Percentiles rank a stretch among this genome's conserved stretches.
These are phyloP conservation scores for Mucor sp. DNA, from an alignment of 371 early-diverging fungal genomes.

Conservation along the genomic window DNA sequence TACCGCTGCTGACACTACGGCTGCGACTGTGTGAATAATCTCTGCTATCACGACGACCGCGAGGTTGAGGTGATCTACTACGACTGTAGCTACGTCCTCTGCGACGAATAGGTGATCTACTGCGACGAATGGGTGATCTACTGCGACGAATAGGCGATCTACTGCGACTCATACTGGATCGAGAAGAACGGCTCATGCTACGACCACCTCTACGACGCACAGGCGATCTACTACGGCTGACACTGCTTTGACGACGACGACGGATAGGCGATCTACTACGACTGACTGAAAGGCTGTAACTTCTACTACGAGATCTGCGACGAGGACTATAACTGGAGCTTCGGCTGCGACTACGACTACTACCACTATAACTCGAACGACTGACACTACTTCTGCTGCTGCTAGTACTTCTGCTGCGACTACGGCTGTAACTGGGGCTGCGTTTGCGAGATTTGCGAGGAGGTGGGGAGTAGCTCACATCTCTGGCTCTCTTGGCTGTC, in stretches of 20 bases:
- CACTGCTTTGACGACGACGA: conserved; percentile 8
- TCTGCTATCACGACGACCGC: conserved; percentile 10
- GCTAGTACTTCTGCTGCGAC: conserved; percentile 5
- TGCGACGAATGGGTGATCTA: too few relatives aligned
- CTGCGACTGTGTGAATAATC: background rate
- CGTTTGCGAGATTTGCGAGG: conserved; percentile 10
- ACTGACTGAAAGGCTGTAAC: background rate
- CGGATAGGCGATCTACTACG: conserved; percentile 6
- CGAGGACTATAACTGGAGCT: conserved; percentile 2
- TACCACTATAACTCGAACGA: conserved; percentile 14
- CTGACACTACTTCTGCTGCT: conserved; percentile 12
- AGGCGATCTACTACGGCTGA: conserved; percentile 8
- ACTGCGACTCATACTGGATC: conserved; percentile 21
- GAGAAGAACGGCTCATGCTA: conserved; percentile 6
- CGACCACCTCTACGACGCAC: background rate
- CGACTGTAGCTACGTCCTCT: conserved; percentile 16
- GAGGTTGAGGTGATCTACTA: conserved; percentile 8
- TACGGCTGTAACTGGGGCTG: conserved; percentile 1
- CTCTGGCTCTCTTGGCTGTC: background rate
- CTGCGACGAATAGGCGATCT: conserved; percentile 1
- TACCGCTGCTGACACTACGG: background rate
- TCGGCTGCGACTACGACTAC: conserved; percentile 14
- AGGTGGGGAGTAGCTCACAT: background rate
- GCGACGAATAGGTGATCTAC: background rate
- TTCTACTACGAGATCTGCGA: conserved; percentile 10